Evolutionary conservation across 495 filamentous ascomycete species (phyloP).

Genomic region (Chaetomium fimeti): DNA sequence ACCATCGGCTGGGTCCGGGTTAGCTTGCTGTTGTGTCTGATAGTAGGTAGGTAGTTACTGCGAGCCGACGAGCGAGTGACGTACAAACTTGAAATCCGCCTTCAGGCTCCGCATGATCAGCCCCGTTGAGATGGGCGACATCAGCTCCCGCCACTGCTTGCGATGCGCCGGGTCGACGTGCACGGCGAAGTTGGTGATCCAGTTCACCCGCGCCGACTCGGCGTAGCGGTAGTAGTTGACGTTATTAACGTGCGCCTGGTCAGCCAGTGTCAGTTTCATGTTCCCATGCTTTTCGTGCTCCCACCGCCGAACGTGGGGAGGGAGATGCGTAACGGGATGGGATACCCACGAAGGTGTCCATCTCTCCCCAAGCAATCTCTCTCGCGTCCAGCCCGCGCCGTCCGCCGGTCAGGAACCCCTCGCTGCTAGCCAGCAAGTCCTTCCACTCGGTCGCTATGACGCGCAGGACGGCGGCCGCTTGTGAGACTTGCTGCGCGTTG

Average conservation of each 20-base stretch:
- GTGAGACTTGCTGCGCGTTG: constrained; percentile 53
- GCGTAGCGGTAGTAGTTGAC: constrained; percentile 81
- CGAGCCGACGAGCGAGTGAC: constrained; percentile 26
- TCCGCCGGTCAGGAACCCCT: constrained; percentile 74
- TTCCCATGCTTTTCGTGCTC: too few relatives aligned
- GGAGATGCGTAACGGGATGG: neutral
- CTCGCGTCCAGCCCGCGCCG: constrained; percentile 67
- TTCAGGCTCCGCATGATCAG: constrained; percentile 80
- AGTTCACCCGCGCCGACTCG: constrained; percentile 80
- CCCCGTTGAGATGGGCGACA: constrained; percentile 63
- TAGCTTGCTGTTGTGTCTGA: neutral
- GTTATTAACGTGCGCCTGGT: constrained; percentile 72
- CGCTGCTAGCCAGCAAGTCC: constrained; percentile 68
- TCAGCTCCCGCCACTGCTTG: constrained; percentile 67
- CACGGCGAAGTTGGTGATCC: constrained; percentile 71
- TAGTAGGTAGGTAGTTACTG: too few relatives aligned
- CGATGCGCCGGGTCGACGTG: constrained; percentile 65
- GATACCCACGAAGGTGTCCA: constrained; percentile 59
- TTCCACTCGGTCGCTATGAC: constrained; percentile 73
- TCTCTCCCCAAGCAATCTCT: constrained; percentile 85
- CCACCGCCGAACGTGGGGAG: too few relatives aligned
- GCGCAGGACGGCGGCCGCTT: constrained; percentile 60
- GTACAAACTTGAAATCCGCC: constrained; percentile 88
- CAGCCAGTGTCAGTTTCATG: neutral
- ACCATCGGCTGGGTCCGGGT: constrained; percentile 67